A percentile compares a stretch with the other conserved stretches of the same genome.
Evolutionary conservation across 139 green algal genomes (phyloP).

Genomic region (Prasinococcaceae sp.): DNA sequence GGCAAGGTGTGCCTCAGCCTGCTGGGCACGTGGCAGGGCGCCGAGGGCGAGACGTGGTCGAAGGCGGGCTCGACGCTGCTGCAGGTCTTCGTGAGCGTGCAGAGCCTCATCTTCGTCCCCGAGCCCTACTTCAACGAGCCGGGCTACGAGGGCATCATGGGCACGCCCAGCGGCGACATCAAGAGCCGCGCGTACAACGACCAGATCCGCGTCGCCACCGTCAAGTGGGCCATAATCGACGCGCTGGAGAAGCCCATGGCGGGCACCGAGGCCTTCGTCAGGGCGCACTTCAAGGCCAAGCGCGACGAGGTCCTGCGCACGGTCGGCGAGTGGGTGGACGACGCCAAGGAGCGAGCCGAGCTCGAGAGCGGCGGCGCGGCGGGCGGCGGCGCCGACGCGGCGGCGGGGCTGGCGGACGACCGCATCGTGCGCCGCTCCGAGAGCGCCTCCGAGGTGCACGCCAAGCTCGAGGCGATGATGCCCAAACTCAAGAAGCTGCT

Average conservation of each 20-base stretch:
- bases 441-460: no score
- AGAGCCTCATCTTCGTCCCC: conserved; percentile 41
- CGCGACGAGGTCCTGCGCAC: background rate
- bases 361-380: no score
- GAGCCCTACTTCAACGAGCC: conserved; percentile 53
- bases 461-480: no score
- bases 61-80: conserved; percentile 41
- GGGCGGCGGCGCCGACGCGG: no score
- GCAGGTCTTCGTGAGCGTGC: conserved; percentile 62
- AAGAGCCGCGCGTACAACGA: conserved; percentile 43
- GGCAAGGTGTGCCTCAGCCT: conserved; percentile 81
- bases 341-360: no score
- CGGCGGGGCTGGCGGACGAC: no score
- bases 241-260: no score
- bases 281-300: conserved; percentile 1
- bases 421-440: no score
- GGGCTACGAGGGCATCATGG: conserved; percentile 35
- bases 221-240: conserved; percentile 58
- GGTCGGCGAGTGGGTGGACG: no score
- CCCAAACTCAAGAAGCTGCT: no score
- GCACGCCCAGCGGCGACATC: conserved; percentile 27
- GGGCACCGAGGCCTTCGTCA: no score
- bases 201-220: conserved; percentile 34
- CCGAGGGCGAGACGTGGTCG: conserved; percentile 56
- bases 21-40: conserved; percentile 60